Evolutionary conservation across 192 early-diverging fungal genomes (phyloP).

Genomic region (Coemansia sp.): DNA sequence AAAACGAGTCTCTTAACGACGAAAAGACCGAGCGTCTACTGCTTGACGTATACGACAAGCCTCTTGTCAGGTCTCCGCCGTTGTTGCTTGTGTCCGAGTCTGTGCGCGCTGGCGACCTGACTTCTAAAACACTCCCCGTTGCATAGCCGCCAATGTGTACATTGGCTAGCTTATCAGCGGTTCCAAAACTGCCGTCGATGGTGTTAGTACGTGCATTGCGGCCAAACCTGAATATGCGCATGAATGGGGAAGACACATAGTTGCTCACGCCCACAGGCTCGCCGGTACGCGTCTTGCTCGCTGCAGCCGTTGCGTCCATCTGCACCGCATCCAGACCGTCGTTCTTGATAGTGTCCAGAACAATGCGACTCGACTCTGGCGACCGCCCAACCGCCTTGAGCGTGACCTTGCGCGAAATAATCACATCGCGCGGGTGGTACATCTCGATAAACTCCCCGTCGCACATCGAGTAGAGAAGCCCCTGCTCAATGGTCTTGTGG

Average conservation of each 20-base stretch:
- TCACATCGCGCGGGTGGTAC: constrained; percentile 59
- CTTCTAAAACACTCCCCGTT: constrained; percentile 16
- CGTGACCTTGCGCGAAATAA: constrained; percentile 63
- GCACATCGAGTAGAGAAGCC: constrained; percentile 68
- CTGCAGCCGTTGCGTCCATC: constrained; percentile 50
- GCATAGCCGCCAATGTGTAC: background rate
- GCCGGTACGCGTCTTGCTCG: constrained; percentile 29
- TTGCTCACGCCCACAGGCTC: constrained; percentile 26
- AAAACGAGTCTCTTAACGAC: constrained; percentile 26
- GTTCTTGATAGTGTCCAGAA: constrained; percentile 56
- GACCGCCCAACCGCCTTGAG: constrained; percentile 64
- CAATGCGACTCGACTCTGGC: constrained; percentile 58
- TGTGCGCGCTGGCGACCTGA: constrained; percentile 5
- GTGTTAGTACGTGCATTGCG: constrained; percentile 10
- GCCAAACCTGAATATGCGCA: constrained; percentile 43
- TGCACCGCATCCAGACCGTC: constrained; percentile 53
- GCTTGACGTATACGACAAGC: constrained; percentile 9
- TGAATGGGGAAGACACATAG: constrained; percentile 49
- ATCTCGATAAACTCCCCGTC: constrained; percentile 79
- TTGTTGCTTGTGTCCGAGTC: background rate
- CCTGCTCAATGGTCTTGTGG: constrained; percentile 43
- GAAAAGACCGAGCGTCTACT: constrained; percentile 15
- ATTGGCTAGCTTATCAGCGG: background rate
- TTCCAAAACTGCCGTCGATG: background rate
- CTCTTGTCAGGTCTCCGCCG: background rate